Evolutionary conservation across 208 protist genomes (phyloP).

Genomic region (Giardia duodenalis): DNA sequence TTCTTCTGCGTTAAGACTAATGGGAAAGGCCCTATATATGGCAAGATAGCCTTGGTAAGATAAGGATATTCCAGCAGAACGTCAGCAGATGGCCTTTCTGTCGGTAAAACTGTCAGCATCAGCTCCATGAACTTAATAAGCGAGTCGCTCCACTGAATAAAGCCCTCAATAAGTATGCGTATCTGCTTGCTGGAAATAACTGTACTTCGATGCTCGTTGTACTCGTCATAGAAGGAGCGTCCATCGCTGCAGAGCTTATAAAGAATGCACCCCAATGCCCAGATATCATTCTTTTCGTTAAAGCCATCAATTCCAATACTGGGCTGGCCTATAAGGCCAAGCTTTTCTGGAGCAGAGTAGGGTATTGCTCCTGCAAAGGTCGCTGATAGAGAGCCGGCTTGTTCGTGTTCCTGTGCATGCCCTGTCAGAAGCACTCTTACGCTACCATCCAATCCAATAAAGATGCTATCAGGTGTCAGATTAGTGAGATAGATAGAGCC

Average conservation of each 20-base stretch:
- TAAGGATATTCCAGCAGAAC: neutral
- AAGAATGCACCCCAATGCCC: neutral
- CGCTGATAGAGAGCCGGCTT: neutral
- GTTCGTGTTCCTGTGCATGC: neutral
- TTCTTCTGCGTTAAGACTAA: neutral
- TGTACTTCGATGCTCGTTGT: neutral
- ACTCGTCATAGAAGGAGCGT: neutral
- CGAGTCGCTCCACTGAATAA: neutral
- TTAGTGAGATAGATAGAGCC: neutral
- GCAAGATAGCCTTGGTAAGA: neutral
- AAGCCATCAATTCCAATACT: neutral
- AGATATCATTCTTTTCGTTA: neutral
- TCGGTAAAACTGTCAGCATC: neutral
- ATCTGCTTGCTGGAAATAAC: neutral
- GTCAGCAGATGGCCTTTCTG: neutral
- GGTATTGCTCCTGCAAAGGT: neutral
- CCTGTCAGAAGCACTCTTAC: neutral
- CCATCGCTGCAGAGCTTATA: neutral
- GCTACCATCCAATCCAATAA: neutral
- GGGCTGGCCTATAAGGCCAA: neutral
- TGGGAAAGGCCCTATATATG: neutral
- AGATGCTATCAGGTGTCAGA: neutral
- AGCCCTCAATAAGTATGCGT: neutral
- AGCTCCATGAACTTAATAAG: neutral
- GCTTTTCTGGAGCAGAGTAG: neutral